These are phyloP conservation scores for Plasmopara halstedii DNA, from an alignment of 352 stramenopile species.

Conservation along the genomic window DNA sequence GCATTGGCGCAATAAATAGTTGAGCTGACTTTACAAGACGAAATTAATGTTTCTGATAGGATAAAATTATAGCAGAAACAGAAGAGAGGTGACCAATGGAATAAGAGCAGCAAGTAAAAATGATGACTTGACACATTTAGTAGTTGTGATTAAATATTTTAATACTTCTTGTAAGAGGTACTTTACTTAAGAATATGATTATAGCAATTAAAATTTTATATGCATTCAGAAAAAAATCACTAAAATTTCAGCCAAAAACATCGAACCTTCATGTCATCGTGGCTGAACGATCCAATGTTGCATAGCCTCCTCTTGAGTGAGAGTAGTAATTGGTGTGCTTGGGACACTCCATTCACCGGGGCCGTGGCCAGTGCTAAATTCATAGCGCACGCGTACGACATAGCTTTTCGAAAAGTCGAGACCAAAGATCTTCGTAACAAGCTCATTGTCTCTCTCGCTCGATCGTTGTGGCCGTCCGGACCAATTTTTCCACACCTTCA, in stretches of 20 bases:
- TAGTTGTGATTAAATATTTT: neutral
- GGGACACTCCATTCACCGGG: slow-evolving; percentile 53
- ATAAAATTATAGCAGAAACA: no score
- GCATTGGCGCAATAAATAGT: slow-evolving; percentile 44
- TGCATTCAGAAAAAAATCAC: neutral
- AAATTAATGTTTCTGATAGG: slow-evolving; percentile 9
- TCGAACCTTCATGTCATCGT: slow-evolving; percentile 10
- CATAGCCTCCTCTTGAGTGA: slow-evolving; percentile 23
- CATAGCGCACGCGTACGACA: slow-evolving; percentile 62
- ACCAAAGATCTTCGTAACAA: slow-evolving; percentile 55
- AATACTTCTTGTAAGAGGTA: neutral
- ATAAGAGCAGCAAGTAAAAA: neutral
- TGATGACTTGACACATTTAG: neutral
- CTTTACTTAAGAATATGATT: no score
- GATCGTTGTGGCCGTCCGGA: slow-evolving; percentile 35
- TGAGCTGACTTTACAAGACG: slow-evolving; percentile 14
- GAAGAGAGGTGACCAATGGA: slow-evolving; percentile 5
- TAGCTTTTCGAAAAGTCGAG: slow-evolving; percentile 72
- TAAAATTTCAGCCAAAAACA: no score
- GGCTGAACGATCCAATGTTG: slow-evolving; percentile 17
- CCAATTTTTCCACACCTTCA: slow-evolving; percentile 81
- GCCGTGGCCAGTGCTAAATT: slow-evolving; percentile 39
- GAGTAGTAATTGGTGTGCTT: slow-evolving; percentile 40
- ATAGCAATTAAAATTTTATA: no score
- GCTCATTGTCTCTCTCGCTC: slow-evolving; percentile 41